Conservation (phyloP, 345 rosid genomes). For the Ceriops decandra region DNA sequence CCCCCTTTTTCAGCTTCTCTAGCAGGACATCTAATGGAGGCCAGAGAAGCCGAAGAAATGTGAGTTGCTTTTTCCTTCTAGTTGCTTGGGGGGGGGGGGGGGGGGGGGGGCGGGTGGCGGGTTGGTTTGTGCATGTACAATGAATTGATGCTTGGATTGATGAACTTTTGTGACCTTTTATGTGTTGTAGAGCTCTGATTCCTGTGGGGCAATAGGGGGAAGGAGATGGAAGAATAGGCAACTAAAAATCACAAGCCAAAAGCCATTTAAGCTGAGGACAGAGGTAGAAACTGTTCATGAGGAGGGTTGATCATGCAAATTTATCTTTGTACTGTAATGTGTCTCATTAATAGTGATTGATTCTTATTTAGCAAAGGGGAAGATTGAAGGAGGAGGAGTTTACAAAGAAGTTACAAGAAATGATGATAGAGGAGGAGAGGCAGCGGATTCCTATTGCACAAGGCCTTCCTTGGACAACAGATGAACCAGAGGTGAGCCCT, state of each 20-base stretch:
- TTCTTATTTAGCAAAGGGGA: conserved; percentile 70
- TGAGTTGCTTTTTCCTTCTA: conserved; percentile 22
- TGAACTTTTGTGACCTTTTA: conserved; percentile 2
- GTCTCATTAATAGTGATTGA: background rate
- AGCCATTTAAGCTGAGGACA: conserved; percentile 83
- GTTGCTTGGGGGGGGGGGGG: background rate
- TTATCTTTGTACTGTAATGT: background rate
- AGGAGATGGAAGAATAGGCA: conserved; percentile 65
- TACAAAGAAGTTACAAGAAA: conserved; percentile 66
- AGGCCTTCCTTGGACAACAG: conserved; percentile 96
- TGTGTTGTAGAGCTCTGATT: conserved; percentile 64
- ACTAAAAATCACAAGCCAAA: conserved; percentile 48
- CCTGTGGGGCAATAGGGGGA: conserved; percentile 51
- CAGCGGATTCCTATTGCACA: conserved; percentile 76
- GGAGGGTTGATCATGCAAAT: background rate
- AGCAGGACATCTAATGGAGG: conserved; percentile 62
- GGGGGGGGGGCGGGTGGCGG: too few relatives aligned
- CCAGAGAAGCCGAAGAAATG: conserved; percentile 73
- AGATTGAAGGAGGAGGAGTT: conserved; percentile 80
- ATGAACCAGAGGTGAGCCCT: conserved; percentile 75
- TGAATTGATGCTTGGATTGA: background rate
- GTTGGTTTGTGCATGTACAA: background rate
- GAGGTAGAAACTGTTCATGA: conserved; percentile 45
- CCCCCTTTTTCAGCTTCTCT: conserved; percentile 33
- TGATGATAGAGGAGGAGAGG: conserved; percentile 60